Evolutionary conservation across 805 yeast species (phyloP).

Genomic region (Tetrapisispora fleetii): DNA sequence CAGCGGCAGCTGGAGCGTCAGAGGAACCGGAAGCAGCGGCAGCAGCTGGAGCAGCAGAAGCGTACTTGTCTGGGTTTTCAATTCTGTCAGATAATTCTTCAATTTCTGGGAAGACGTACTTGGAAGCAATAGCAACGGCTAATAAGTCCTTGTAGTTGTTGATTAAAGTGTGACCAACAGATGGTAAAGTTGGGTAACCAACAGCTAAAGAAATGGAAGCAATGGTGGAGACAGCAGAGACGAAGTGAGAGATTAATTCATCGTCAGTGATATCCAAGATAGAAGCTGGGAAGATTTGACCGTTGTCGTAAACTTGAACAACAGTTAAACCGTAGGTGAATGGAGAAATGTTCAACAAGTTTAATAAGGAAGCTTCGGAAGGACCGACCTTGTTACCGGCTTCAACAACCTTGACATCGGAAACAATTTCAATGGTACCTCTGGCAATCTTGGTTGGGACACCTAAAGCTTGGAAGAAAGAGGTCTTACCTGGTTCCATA

Average conservation of each 20-base stretch:
- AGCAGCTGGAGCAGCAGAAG: slow-evolving; percentile 98
- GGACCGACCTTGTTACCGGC: slow-evolving; percentile 90
- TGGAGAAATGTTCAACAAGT: slow-evolving; percentile 99
- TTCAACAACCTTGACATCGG: slow-evolving; percentile 91
- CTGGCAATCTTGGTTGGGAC: slow-evolving; percentile 99
- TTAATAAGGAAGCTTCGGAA: slow-evolving; percentile 96
- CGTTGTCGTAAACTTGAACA: slow-evolving; percentile 96
- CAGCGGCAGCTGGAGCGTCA: slow-evolving; percentile 64
- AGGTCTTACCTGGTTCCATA: slow-evolving; percentile 99
- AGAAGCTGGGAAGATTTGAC: slow-evolving; percentile 94
- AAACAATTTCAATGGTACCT: slow-evolving; percentile 99
- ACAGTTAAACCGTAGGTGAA: slow-evolving; percentile 97
- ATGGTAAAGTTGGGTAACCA: slow-evolving; percentile 99
- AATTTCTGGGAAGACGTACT: slow-evolving; percentile 98
- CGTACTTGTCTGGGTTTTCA: slow-evolving; percentile 99
- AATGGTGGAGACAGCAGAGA: slow-evolving; percentile 84
- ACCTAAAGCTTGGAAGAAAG: slow-evolving; percentile 99
- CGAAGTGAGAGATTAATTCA: slow-evolving; percentile 86
- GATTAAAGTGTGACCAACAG: slow-evolving; percentile 97
- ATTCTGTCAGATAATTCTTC: slow-evolving; percentile 98
- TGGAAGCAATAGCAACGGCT: slow-evolving; percentile 96
- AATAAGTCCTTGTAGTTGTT: slow-evolving; percentile 98
- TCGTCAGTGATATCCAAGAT: slow-evolving; percentile 98
- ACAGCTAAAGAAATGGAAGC: slow-evolving; percentile 95
- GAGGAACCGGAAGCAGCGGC: slow-evolving; percentile 51